These are phyloP conservation scores for Lentinula raphanica DNA, from an alignment of 768 basidiomycete species.

Conservation along the genomic window DNA sequence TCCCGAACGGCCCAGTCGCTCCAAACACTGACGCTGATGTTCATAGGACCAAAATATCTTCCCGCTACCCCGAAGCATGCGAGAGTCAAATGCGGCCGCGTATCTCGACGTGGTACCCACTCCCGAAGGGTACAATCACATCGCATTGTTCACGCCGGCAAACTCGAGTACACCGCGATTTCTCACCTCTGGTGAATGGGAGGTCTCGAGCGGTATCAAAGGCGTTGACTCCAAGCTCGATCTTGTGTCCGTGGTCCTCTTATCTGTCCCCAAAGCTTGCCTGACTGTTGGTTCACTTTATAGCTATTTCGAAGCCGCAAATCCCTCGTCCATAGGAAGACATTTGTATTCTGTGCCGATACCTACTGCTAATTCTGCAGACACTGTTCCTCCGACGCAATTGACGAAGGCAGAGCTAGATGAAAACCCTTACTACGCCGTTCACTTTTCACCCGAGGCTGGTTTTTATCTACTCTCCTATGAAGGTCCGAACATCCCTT, in stretches of 20 bases:
- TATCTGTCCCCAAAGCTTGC: conserved; percentile 6
- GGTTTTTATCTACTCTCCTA: conserved; percentile 83
- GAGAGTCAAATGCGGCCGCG: conserved; percentile 42
- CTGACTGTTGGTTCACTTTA: conserved; percentile 11
- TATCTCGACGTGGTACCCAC: conserved; percentile 91
- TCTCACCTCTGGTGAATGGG: conserved; percentile 86
- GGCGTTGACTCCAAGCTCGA: conserved; percentile 65
- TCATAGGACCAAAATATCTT: conserved; percentile 58
- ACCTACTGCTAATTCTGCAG: conserved; percentile 40
- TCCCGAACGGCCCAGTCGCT: background rate
- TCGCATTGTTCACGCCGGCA: conserved; percentile 85
- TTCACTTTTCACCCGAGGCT: conserved; percentile 78
- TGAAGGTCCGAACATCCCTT: conserved; percentile 77
- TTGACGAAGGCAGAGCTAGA: conserved; percentile 45
- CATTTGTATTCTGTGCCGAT: conserved; percentile 78
- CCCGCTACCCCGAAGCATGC: conserved; percentile 44
- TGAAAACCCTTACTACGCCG: conserved; percentile 47
- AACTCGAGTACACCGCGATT: conserved; percentile 66
- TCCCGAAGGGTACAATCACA: conserved; percentile 80
- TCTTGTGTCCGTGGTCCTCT: conserved; percentile 55
- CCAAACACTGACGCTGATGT: conserved; percentile 8
- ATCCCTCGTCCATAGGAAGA: conserved; percentile 74
- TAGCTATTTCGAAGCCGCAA: conserved; percentile 88
- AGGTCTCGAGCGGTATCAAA: conserved; percentile 58
- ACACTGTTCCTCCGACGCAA: conserved; percentile 34